phyloP scores from a whole-genome alignment of 805 yeast genomes.

The Candida manassasensis region DNA sequence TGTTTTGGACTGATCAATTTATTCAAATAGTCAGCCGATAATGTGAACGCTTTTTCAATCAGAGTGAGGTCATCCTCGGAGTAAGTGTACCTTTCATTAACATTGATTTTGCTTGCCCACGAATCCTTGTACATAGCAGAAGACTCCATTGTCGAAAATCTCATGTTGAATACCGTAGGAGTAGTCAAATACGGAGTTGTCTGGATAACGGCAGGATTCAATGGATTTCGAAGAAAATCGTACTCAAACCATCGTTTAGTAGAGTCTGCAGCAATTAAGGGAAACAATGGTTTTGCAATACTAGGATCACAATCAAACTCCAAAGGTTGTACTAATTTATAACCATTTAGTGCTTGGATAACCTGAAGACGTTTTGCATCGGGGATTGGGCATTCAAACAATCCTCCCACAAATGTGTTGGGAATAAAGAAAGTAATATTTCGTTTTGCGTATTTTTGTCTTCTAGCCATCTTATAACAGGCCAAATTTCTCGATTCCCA shows the following conservation, averaged over 20 bases:
- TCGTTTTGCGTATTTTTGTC: constrained; percentile 47
- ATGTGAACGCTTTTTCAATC: constrained; percentile 24
- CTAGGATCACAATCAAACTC: constrained; percentile 31
- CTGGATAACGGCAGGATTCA: constrained; percentile 30
- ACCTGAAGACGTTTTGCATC: constrained; percentile 18
- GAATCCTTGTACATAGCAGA: constrained; percentile 24
- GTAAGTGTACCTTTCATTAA: constrained; percentile 47
- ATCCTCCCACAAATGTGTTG: constrained; percentile 57
- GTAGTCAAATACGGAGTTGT: constrained; percentile 58
- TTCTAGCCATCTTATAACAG: constrained; percentile 56
- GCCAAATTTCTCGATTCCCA: constrained; percentile 25
- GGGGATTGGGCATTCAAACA: constrained; percentile 47
- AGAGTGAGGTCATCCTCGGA: constrained; percentile 30
- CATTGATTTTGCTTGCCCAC: constrained; percentile 47
- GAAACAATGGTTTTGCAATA: constrained; percentile 44
- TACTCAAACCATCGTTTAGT: constrained; percentile 42
- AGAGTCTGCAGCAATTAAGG: constrained; percentile 56
- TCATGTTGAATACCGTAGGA: constrained; percentile 34
- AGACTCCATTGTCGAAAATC: constrained; percentile 29
- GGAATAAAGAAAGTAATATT: constrained; percentile 48
- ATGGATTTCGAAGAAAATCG: constrained; percentile 10
- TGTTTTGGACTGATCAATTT: constrained; percentile 12
- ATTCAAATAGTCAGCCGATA: constrained; percentile 18
- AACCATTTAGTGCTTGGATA: constrained; percentile 12
- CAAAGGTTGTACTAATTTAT: constrained; percentile 14